A percentile compares a stretch with the other conserved stretches of the same genome.
phyloP scores from a whole-genome alignment of 805 yeast genomes.

The Zygosaccharomyces bisporus region DNA sequence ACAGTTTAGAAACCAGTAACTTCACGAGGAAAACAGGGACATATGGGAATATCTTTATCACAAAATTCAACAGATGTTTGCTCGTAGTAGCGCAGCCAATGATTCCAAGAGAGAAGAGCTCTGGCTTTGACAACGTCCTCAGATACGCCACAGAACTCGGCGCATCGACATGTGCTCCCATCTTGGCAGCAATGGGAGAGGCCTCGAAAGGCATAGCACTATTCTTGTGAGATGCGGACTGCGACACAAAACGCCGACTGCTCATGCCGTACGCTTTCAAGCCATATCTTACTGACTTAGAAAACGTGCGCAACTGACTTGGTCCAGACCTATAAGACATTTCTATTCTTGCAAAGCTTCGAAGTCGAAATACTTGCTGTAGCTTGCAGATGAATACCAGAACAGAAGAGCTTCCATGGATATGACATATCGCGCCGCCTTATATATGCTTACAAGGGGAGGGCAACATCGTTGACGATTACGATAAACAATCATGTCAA shows the following conservation, averaged over 20 bases:
- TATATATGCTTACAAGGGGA: not conserved
- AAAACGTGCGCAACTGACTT: not conserved
- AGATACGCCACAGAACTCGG: conserved; percentile 40
- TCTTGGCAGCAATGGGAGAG: not conserved
- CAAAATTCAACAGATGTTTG: conserved; percentile 56
- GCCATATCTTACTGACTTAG: not conserved
- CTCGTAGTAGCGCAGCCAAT: conserved; percentile 69
- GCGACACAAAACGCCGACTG: conserved; percentile 15
- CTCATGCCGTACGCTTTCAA: not conserved
- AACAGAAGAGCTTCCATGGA: no score
- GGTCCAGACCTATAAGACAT: conserved; percentile 5
- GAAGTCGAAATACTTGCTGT: no score
- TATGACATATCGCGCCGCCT: no score
- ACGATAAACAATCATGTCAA: not conserved
- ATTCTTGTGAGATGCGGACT: conserved; percentile 16
- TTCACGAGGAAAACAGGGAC: conserved; percentile 71
- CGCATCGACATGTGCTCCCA: conserved; percentile 14
- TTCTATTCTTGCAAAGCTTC: not conserved
- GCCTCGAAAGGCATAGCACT: conserved; percentile 10
- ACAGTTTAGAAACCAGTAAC: conserved; percentile 70
- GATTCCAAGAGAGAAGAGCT: conserved; percentile 59
- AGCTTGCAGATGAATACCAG: no score
- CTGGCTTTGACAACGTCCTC: conserved; percentile 49
- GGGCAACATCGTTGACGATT: not conserved
- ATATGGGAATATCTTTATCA: conserved; percentile 65